phyloP scores from a whole-genome alignment of 768 basidiomycete species.

The Mycena olivaceomarginata region DNA sequence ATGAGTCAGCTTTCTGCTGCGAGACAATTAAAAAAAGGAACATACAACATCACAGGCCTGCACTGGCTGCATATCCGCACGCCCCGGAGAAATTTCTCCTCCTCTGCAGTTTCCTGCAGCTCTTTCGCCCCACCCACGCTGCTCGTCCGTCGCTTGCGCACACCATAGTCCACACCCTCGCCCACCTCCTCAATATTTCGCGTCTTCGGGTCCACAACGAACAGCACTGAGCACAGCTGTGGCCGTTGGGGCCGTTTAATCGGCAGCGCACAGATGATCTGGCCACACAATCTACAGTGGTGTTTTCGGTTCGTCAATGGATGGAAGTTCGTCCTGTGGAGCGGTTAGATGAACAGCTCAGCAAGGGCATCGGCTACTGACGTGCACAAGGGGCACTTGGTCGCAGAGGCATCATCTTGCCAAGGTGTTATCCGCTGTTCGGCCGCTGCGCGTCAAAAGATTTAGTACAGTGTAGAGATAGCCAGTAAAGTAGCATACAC shows the following conservation, averaged over 20 bases:
- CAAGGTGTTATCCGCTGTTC: slow-evolving; percentile 97
- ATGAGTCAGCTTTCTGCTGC: slow-evolving; percentile 28
- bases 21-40: slow-evolving; percentile 33
- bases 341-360: not conserved
- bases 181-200: slow-evolving; percentile 89
- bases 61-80: slow-evolving; percentile 93
- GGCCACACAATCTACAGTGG: slow-evolving; percentile 95
- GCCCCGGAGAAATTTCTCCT: slow-evolving; percentile 92
- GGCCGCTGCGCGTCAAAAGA: slow-evolving; percentile 65
- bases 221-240: slow-evolving; percentile 84
- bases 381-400: slow-evolving; percentile 92
- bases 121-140: slow-evolving; percentile 53
- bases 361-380: slow-evolving; percentile 56
- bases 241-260: slow-evolving; percentile 82
- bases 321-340: slow-evolving; percentile 82
- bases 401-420: slow-evolving; percentile 88
- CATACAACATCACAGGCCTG: slow-evolving; percentile 86
- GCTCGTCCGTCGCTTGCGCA: slow-evolving; percentile 67
- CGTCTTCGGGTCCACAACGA: slow-evolving; percentile 89
- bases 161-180: slow-evolving; percentile 91
- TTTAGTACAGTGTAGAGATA: not conserved
- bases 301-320: slow-evolving; percentile 95
- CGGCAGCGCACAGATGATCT: slow-evolving; percentile 93
- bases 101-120: slow-evolving; percentile 68
- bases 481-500: slow-evolving; percentile 64